Percentiles rank a stretch among this genome's conserved stretches.
Evolutionary conservation across 768 basidiomycete genomes (phyloP).

Genomic region (Inosperma sp.): DNA sequence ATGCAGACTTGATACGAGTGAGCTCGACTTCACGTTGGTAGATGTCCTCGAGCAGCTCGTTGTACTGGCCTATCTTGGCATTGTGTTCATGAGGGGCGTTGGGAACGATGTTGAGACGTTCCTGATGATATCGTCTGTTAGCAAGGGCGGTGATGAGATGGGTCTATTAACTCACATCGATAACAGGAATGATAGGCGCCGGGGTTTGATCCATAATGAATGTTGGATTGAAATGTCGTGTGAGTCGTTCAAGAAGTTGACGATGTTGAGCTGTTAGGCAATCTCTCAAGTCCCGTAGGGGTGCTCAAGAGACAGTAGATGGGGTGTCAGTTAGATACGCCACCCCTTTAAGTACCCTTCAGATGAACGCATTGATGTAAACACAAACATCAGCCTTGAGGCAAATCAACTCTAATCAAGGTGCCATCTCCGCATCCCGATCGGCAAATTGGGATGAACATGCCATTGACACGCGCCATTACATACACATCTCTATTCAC

Average conservation of each 20-base stretch:
- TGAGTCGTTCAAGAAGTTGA: not conserved
- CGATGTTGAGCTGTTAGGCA: not conserved
- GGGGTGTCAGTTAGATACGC: no score
- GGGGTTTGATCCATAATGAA: constrained; percentile 13
- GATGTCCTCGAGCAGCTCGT: constrained; percentile 33
- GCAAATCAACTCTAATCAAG: not conserved
- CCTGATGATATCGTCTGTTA: constrained; percentile 19
- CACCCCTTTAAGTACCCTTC: no score
- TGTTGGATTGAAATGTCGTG: not conserved
- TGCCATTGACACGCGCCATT: no score
- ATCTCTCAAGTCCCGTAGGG: not conserved
- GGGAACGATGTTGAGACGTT: constrained; percentile 25
- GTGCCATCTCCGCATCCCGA: not conserved
- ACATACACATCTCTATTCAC: no score
- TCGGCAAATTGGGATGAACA: no score
- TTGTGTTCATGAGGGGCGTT: constrained; percentile 26
- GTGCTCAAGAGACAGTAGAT: no score
- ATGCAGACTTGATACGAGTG: constrained; percentile 26
- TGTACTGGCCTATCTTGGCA: constrained; percentile 29
- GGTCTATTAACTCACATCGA: constrained; percentile 25
- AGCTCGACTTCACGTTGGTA: constrained; percentile 34
- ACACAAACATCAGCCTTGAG: not conserved
- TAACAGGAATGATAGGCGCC: constrained; percentile 33
- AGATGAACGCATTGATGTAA: not conserved
- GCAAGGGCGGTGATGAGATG: not conserved